Percentiles rank a stretch among this genome's conserved stretches.
phyloP scores from a whole-genome alignment of 768 basidiomycete species.

The Panellus pusillus region DNA sequence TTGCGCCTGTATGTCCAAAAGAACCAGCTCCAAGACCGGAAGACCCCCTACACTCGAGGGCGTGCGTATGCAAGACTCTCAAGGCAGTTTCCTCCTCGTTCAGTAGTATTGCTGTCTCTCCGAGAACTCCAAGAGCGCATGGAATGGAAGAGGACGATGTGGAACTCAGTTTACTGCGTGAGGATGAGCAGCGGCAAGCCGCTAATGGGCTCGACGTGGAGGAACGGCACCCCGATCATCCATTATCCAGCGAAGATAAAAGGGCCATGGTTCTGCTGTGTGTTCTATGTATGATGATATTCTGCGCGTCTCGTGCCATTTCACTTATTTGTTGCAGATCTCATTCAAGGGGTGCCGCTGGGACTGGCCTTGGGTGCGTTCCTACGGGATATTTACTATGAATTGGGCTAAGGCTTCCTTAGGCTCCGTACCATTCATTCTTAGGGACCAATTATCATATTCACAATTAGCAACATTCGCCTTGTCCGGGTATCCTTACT shows the following conservation, averaged over 20 bases:
- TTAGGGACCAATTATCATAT: slow-evolving; percentile 94
- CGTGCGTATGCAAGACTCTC: slow-evolving; percentile 34
- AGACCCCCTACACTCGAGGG: slow-evolving; percentile 2
- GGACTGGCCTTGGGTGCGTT: slow-evolving; percentile 83
- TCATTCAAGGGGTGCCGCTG: slow-evolving; percentile 86
- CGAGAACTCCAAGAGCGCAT: slow-evolving; percentile 43
- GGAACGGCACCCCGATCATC: slow-evolving; percentile 16
- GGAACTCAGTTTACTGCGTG: slow-evolving; percentile 60
- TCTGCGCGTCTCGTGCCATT: slow-evolving; percentile 1
- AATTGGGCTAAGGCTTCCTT: slow-evolving; percentile 1
- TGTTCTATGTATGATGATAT: slow-evolving; percentile 69
- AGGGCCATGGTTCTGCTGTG: slow-evolving; percentile 82
- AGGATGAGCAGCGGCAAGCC: slow-evolving; percentile 52
- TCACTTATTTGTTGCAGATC: slow-evolving; percentile 41
- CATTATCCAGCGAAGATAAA: slow-evolving; percentile 55
- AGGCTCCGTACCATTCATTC: slow-evolving; percentile 96
- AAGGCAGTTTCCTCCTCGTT: slow-evolving; percentile 59
- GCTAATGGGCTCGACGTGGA: slow-evolving; percentile 44
- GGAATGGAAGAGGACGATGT: slow-evolving; percentile 50
- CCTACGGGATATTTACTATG: not conserved
- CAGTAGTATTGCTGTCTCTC: slow-evolving; percentile 57
- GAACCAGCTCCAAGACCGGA: slow-evolving; percentile 14
- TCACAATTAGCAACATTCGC: slow-evolving; percentile 95
- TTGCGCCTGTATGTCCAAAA: slow-evolving; percentile 19
- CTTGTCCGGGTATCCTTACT: slow-evolving; percentile 92